Base-by-base conservation (phyloP, 108 stramenopile genomes). In the Skeletonema grethae region DNA sequence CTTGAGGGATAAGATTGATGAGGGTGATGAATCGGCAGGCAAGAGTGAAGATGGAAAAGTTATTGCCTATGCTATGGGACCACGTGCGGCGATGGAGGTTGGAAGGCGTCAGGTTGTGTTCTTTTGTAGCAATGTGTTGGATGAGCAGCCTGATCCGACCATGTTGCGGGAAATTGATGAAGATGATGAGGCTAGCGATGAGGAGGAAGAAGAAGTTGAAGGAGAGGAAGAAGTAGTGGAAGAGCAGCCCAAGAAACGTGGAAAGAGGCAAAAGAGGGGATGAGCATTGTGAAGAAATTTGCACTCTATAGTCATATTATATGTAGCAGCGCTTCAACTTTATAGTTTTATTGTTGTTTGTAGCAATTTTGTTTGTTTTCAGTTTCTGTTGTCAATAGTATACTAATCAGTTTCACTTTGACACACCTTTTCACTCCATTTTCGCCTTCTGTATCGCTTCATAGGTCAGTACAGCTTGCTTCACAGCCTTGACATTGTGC, bases 111-210 rank as follows among this genome's bases (percentile, higher is more conserved):
- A 95, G 76, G 76, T 95, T 39, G 79, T 95, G 32, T 73, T 38
- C 67, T 95, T 95, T 79, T 93, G 91, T 72, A 84, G 92, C 38
- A 85, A 90, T 64, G 72, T 93, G 53, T 39, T 95, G 77, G 92
- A 77, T 50, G 89, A 93, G 65, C 86, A 86, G 32, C 89, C 89
- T 4, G 92, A 93, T 85, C 95, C 92, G 8, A 90, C 88, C 56
- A 95, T 95, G 95, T 55, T 95, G 57, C 66, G 70, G 15, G 94
- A 92, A 72, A 73, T 95, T 48, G 89, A 94, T 60, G 88, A 87
- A 29, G 83, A 84, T 67, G 85, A 73, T 28, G 72, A 72, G 16
- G 61, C 57, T n/a, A 84, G 57, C 22, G 84, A 81, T 3, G 82
- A 74, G 9, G 67, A 41, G 20, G 82, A 76, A 30, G 87, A 77